Evolutionary conservation across 23 red algal genomes (phyloP), one percentile per base, ranked within the genome.

Genomic region (Gracilariopsis chorda): DNA sequence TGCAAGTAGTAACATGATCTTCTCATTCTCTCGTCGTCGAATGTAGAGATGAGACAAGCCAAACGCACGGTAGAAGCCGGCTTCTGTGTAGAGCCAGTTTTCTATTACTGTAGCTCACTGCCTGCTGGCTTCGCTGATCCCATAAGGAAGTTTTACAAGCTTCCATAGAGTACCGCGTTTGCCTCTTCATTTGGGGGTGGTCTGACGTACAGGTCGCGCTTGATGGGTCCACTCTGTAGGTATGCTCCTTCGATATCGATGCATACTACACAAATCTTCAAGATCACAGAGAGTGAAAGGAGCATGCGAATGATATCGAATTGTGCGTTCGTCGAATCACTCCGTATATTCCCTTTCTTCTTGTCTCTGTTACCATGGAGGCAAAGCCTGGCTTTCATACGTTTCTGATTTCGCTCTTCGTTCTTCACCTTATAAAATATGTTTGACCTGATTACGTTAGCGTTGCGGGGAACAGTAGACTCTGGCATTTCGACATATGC

Each of bases 351-450:
- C 0, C 34, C 49, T 41, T 80, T 80, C 21, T 55, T 28, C 25
- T 80, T 80, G 23, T 80, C 76, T 41, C 49, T 13, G 46, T 80
- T 80, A 27, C 76, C 76, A 80, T 80, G 76, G 21, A 47, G 76
- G 55, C 42, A 80, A 12, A 80, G 76, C 55, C 44, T 80, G 9
- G 76, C 45, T 49, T 80, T 80, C 23, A 80, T 40, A 27, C 0
- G 0, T 47, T 55, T 80, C 23, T 55, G 44, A 10, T 37, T 0
- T 49, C 55, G 30, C 25, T 80, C 1, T 49, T 80, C 76, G 9
- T 25, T 55, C 49, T 80, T 80, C 23, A 80, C 0, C 23, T 80
- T 80, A 0, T 55, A 80, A 11, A 80, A 40, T 14, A 80, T 49
- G 55, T 80, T 40, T 28, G 76, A 80, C 7, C 75, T 53, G 25